phyloP scores from a whole-genome alignment of 2,329 filamentous ascomycete species.

The Fusarium concolor region DNA sequence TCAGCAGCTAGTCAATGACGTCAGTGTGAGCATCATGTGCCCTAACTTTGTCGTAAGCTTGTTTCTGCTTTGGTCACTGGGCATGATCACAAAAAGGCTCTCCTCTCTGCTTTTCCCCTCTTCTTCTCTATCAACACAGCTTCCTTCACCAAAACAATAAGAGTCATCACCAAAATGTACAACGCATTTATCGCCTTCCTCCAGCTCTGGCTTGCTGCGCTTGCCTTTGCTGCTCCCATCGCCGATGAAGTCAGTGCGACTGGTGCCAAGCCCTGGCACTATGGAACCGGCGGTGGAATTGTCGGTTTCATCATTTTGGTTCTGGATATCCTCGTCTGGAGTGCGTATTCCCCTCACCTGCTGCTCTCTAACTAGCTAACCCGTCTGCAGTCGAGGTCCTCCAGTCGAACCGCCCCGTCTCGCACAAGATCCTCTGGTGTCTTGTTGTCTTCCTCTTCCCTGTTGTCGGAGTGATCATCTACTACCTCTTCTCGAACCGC shows the following conservation, averaged over 20 bases:
- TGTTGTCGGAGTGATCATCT: constrained; percentile 69
- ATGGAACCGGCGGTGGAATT: constrained; percentile 71
- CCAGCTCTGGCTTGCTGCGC: constrained; percentile 59
- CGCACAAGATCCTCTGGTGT: constrained; percentile 71
- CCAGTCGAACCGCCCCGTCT: constrained; percentile 69
- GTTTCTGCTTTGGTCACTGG: not conserved
- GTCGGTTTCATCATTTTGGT: constrained; percentile 71
- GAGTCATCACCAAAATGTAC: constrained; percentile 15
- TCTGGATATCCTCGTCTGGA: constrained; percentile 71
- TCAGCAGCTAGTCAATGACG: constrained; percentile 20
- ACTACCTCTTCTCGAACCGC: constrained; percentile 74
- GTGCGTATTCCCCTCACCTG: constrained; percentile 56
- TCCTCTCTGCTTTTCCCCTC: not conserved
- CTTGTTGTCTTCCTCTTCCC: constrained; percentile 74
- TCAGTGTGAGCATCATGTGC: constrained; percentile 26
- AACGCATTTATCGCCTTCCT: constrained; percentile 35
- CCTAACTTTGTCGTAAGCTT: constrained; percentile 16
- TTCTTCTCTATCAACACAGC: not conserved
- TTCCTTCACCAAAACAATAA: not conserved
- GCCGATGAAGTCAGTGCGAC: constrained; percentile 49
- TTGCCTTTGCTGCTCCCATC: constrained; percentile 59
- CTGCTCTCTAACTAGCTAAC: constrained; percentile 14
- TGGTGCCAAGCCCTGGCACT: constrained; percentile 63
- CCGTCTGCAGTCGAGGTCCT: constrained; percentile 67
- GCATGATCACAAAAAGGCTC: constrained; percentile 7